Evolutionary conservation across 78 protist species (phyloP), one percentile per base, ranked within the genome.

Genomic region (Bodo saltans): DNA sequence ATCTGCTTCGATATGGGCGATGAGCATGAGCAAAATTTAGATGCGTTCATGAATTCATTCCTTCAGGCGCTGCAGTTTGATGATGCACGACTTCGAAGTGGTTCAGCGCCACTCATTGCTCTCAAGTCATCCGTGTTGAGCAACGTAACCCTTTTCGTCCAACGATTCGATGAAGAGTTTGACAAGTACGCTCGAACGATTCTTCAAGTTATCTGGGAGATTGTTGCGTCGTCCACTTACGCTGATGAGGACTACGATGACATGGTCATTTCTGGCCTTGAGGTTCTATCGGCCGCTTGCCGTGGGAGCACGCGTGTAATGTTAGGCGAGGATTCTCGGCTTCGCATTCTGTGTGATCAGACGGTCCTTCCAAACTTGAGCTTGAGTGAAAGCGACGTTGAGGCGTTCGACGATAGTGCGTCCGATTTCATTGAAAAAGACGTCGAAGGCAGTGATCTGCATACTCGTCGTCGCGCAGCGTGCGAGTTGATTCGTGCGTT

Each of bases 391-490:
- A 28, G 80, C 29, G 96, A 93, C 53, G 83, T 90, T 39, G 98
- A 95, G 74, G 32, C 90, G 30, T 95, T 88, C 72, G 97, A 93
- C 60, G 90, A 94, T 37, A 67, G 42, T 33, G 86, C 91, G 29
- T 37, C 38, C 28, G 97, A 96, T 74, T 96, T 91, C 87, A 90
- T 96, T 72, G 89, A 92, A 39, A 78, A 90, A 33, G 98, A 96
- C 83, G 89, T 95, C 67, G 98, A 95, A 71, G 98, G 98, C 33
- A 85, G 90, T 34, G 96, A 93, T 68, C 27, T 76, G 27, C 93
- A 93, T 78, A 96, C 97, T 3, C 87, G 98, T 35, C 81, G 98
- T 17, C 78, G 97, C 29, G 92, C 93, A 27, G 39, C 95, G 1
- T 71, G 80, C 60, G 94, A 94, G 21, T 88, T 96, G 42, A 95